Conservation (phyloP, 208 protist genomes). For the Entamoeba invadens region DNA sequence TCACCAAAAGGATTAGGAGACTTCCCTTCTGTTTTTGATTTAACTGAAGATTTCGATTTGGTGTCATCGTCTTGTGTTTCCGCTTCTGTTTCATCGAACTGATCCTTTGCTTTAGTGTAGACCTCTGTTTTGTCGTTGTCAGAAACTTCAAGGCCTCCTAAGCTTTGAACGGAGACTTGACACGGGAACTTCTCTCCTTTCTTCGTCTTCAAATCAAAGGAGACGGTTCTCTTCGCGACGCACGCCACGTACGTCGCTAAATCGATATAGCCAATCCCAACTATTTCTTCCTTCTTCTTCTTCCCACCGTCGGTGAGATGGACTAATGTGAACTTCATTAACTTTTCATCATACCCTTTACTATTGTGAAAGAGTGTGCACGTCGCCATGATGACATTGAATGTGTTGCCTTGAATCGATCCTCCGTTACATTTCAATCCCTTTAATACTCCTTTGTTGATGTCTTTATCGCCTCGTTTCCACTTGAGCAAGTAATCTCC, state of each 20-base stretch:
- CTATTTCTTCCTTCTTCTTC: not conserved
- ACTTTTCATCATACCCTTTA: not conserved
- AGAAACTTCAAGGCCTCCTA: not conserved
- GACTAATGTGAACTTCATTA: not conserved
- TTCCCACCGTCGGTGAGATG: not conserved
- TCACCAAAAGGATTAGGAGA: not conserved
- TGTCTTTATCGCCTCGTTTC: not conserved
- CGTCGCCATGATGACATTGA: not conserved
- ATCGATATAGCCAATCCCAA: not conserved
- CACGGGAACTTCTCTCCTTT: not conserved
- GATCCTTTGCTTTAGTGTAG: not conserved
- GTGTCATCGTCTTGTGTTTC: not conserved
- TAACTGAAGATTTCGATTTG: not conserved
- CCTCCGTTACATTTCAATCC: not conserved
- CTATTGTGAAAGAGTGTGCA: not conserved
- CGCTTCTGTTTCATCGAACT: not conserved
- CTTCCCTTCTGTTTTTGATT: not conserved
- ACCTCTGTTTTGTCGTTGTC: not conserved
- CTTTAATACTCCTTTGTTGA: not conserved
- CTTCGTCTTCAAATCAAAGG: not conserved
- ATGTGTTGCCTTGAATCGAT: not conserved
- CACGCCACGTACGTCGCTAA: not conserved
- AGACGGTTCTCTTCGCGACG: not conserved
- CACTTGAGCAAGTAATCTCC: not conserved
- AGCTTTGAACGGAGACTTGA: not conserved